Evolutionary conservation across 805 yeast species (phyloP), one percentile per base, ranked within the genome.

Genomic region (Debaryomyces hansenii): DNA sequence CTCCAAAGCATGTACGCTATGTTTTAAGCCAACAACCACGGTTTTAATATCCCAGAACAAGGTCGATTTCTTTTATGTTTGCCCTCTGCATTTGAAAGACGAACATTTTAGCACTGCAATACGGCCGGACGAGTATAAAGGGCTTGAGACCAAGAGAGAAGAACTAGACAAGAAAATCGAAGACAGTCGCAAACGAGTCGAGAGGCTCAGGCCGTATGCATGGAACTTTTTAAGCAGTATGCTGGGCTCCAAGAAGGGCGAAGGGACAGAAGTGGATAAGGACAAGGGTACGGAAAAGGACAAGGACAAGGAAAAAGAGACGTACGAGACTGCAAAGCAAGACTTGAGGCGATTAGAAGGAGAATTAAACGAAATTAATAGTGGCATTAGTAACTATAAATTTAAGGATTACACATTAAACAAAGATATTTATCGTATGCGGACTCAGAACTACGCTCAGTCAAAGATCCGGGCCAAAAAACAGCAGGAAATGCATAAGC

Each of bases 61-160:
- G 37, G 64, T 58, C 3, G 85, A 80, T 56, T 80, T 78, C 66
- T 77, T 81, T 55, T 80, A 79, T 54, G 63, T 75, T 3, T 81
- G 85, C 57, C 62, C 63, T 5, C 43, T 63, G 4, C 85, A 81
- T 59, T 58, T 80, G 40, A 56, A 56, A 20, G 85, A 81, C 55
- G 62, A 56, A 10, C 63, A 68, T 12, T 82, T 80, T 56, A 82
- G 82, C 12, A 56, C 56, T 2, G 63, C 70, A 0, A 44, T 64
- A 2, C 69, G 69, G 38, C 62, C 69, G 10, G 67, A 70, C 4
- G 69, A 63, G 7, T 76, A 70, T 56, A 40, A 54, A 37, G 56
- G 52, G 44, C 52, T 70, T 29, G 42, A 39, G 11, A 10, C 15
- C n/a, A 14, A 29, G 21, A 56, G 56, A 38, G 44, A 50, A 5